Conservation (phyloP, 768 basidiomycete genomes). For the Xanthoconium stramineum region DNA sequence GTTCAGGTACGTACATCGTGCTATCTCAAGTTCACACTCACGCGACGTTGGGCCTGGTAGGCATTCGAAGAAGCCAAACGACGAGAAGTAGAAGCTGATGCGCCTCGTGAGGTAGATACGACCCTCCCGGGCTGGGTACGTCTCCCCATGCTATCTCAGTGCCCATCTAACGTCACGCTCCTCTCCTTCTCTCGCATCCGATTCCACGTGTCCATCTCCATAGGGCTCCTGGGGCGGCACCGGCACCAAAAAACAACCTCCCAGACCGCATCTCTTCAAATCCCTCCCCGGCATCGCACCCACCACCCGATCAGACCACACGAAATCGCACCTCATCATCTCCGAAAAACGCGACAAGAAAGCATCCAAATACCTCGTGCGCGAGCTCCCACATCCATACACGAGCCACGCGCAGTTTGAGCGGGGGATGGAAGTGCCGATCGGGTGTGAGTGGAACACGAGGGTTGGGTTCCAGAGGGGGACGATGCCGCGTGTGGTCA, state of each 20-base stretch:
- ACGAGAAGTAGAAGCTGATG: constrained; percentile 80
- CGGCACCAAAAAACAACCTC: constrained; percentile 57
- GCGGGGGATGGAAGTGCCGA: constrained; percentile 70
- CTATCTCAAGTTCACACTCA: neutral
- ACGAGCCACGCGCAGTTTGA: constrained; percentile 93
- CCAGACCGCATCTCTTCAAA: constrained; percentile 74
- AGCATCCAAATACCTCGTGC: constrained; percentile 82
- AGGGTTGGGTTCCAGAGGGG: constrained; percentile 78
- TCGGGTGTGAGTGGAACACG: constrained; percentile 95
- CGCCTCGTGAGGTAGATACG: constrained; percentile 82
- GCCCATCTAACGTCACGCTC: neutral
- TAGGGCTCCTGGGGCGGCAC: constrained; percentile 92
- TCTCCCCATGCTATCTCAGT: constrained; percentile 9
- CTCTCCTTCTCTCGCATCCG: neutral
- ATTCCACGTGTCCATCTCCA: neutral
- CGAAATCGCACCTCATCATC: constrained; percentile 88
- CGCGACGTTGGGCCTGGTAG: constrained; percentile 35
- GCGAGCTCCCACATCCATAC: constrained; percentile 92
- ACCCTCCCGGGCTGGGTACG: constrained; percentile 94
- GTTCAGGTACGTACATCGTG: constrained; percentile 57
- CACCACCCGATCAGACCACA: constrained; percentile 74
- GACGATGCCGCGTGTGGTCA: constrained; percentile 81
- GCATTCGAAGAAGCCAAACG: constrained; percentile 85
- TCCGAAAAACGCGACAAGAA: constrained; percentile 96
- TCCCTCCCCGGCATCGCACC: constrained; percentile 81